These are phyloP conservation scores for Hypoxylon perforatum DNA, from an alignment of 495 filamentous ascomycete genomes.

Conservation along the genomic window DNA sequence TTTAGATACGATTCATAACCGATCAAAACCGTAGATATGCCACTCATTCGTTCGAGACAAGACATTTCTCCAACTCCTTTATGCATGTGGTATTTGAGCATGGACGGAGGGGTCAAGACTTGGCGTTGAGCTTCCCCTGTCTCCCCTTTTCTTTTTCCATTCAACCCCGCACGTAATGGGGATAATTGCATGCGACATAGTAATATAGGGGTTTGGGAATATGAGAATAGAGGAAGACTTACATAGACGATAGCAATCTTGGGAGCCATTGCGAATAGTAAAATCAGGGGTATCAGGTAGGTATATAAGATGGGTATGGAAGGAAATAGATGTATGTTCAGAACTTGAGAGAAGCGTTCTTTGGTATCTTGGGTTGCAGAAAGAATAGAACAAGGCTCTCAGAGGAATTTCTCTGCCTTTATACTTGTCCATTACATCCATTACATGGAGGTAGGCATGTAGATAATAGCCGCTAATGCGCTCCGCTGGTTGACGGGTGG, in stretches of 20 bases:
- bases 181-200: conserved; percentile 1
- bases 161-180: not conserved
- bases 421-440: conserved; percentile 22
- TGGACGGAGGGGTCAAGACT: not conserved
- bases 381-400: not conserved
- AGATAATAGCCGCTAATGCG: conserved; percentile 14
- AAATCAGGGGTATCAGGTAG: conserved; percentile 33
- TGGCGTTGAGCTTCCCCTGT: not conserved
- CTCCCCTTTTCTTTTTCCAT: not conserved
- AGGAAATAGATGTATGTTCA: conserved; percentile 4
- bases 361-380: not conserved
- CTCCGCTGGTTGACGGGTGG: conserved; percentile 21
- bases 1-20: conserved; percentile 12
- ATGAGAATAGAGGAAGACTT: conserved; percentile 54
- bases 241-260: conserved; percentile 92
- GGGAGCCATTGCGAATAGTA: conserved; percentile 79
- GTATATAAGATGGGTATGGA: conserved; percentile 6
- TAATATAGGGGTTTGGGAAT: not conserved
- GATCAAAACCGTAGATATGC: not conserved
- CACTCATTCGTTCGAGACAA: not conserved
- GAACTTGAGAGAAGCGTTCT: not conserved
- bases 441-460: too few species aligned
- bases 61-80: not conserved
- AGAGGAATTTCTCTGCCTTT: conserved; percentile 23
- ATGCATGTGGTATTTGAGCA: conserved; percentile 8